Evolutionary conservation across 768 basidiomycete species (phyloP).

Genomic region (Cyathus striatus): DNA sequence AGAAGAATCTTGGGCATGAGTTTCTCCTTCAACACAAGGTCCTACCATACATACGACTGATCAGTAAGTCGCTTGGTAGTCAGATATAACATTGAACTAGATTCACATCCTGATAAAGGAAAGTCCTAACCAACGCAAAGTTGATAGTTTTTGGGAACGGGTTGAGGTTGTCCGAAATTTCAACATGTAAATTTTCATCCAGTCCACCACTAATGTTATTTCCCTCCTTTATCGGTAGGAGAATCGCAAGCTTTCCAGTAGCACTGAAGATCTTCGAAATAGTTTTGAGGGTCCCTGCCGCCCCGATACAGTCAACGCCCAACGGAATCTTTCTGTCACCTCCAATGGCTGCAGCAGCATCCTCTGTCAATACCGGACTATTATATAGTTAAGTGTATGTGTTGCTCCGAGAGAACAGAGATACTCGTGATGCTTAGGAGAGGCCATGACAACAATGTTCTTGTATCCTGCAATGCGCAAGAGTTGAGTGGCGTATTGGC

Average conservation of each 20-base stretch:
- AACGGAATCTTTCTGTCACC: conserved; percentile 24
- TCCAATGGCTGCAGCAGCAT: conserved; percentile 26
- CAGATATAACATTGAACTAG: too few relatives aligned
- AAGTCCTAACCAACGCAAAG: not conserved
- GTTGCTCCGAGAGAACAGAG: too few relatives aligned
- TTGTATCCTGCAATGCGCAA: too few relatives aligned
- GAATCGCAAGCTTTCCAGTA: not conserved
- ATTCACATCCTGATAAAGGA: too few relatives aligned
- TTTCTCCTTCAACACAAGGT: conserved; percentile 34
- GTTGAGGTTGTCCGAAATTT: not conserved
- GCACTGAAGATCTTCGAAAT: not conserved
- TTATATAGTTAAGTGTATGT: too few relatives aligned
- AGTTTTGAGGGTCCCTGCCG: conserved; percentile 19
- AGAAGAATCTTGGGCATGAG: conserved; percentile 44
- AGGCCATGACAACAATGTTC: too few relatives aligned
- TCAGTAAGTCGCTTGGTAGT: too few relatives aligned
- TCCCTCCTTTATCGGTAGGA: not conserved
- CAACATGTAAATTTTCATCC: not conserved
- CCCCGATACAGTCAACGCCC: conserved; percentile 36
- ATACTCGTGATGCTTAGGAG: too few relatives aligned
- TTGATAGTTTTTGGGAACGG: not conserved
- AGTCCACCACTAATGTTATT: not conserved
- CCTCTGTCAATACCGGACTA: conserved; percentile 25
- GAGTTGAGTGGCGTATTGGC: conserved; percentile 27
- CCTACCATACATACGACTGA: conserved; percentile 21